Evolutionary conservation across 495 filamentous ascomycete species (phyloP).

Genomic region (Daldinia vernicosa): DNA sequence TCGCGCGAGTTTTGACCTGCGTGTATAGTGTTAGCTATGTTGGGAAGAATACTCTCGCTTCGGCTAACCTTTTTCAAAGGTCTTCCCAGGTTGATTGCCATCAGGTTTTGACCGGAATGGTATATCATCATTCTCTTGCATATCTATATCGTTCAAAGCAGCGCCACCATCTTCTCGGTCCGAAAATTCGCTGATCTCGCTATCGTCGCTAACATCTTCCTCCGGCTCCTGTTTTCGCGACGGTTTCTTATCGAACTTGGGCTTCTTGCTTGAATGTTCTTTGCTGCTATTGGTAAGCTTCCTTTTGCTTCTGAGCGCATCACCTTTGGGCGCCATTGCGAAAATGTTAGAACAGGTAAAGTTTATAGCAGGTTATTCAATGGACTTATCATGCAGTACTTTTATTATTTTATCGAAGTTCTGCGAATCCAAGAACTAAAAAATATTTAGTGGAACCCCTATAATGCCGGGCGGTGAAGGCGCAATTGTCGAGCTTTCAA

Average conservation of each 20-base stretch:
- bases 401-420: conserved; percentile 2
- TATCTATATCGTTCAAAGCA: conserved; percentile 18
- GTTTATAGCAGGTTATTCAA: not conserved
- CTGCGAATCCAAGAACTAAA: conserved; percentile 17
- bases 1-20: conserved; percentile 72
- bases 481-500: conserved; percentile 5
- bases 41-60: not conserved
- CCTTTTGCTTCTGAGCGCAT: conserved; percentile 48
- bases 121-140: conserved; percentile 29
- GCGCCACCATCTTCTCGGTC: conserved; percentile 50
- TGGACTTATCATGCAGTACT: not conserved
- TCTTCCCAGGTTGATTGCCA: conserved; percentile 41
- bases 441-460: conserved; percentile 45
- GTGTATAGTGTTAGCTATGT: conserved; percentile 30
- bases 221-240: conserved; percentile 34
- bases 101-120: conserved; percentile 10
- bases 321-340: conserved; percentile 46
- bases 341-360: not conserved
- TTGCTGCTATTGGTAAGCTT: conserved; percentile 53
- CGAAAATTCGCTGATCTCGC: conserved; percentile 50
- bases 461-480: conserved; percentile 55
- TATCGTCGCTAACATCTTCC: conserved; percentile 44
- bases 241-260: conserved; percentile 52
- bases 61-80: conserved; percentile 47
- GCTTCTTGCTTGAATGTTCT: conserved; percentile 55